phyloP scores from a whole-genome alignment of 805 yeast species.

The Metschnikowia chrysomelidarum region DNA sequence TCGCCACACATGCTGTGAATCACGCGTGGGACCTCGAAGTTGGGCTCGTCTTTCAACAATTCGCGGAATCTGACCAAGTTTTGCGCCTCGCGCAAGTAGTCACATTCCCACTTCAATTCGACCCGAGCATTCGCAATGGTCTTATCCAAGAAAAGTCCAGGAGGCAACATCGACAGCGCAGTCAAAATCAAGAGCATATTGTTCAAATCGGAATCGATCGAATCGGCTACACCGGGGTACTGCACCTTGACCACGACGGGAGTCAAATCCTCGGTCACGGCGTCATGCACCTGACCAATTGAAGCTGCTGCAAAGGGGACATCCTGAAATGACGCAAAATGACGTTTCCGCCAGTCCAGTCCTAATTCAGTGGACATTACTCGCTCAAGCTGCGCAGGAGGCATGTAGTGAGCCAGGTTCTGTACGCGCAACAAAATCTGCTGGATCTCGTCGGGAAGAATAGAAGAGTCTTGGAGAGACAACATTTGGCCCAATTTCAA shows the following conservation, averaged over 20 bases:
- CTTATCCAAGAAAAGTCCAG: slow-evolving; percentile 86
- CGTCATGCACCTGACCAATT: slow-evolving; percentile 94
- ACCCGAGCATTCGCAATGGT: slow-evolving; percentile 90
- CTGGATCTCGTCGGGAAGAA: slow-evolving; percentile 83
- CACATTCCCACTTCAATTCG: slow-evolving; percentile 97
- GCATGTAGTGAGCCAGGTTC: slow-evolving; percentile 96
- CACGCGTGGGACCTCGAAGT: slow-evolving; percentile 78
- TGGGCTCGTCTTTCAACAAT: slow-evolving; percentile 51
- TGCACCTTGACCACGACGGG: slow-evolving; percentile 93
- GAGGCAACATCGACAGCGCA: slow-evolving; percentile 84
- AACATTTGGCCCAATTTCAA: slow-evolving; percentile 95
- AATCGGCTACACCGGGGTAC: slow-evolving; percentile 93
- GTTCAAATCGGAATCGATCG: slow-evolving; percentile 92
- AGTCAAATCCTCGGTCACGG: slow-evolving; percentile 61
- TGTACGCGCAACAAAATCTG: slow-evolving; percentile 80
- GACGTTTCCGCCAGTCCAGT: slow-evolving; percentile 64
- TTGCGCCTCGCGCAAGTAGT: slow-evolving; percentile 84
- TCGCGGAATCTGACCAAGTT: slow-evolving; percentile 67
- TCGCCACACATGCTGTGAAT: slow-evolving; percentile 74
- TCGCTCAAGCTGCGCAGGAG: slow-evolving; percentile 79
- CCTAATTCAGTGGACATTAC: slow-evolving; percentile 78
- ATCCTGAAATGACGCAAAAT: slow-evolving; percentile 74
- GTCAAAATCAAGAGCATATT: slow-evolving; percentile 77
- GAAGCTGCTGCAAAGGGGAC: slow-evolving; percentile 96
- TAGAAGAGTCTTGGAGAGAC: slow-evolving; percentile 87